Base-by-base conservation (phyloP, 2,329 filamentous ascomycete genomes). In the Teratosphaeria destructans region DNA sequence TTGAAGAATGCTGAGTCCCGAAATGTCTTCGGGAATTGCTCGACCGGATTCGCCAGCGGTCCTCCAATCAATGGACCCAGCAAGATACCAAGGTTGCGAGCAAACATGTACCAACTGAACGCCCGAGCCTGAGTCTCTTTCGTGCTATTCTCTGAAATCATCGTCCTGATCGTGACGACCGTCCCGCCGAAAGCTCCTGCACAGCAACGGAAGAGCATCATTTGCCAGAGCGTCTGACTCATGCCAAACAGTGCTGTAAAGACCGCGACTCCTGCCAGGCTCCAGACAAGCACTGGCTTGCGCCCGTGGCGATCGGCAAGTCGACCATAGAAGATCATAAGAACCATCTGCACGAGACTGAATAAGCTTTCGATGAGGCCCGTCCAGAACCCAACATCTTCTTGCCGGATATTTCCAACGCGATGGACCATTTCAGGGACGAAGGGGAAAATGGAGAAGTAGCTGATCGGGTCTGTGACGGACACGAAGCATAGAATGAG, bases 381-480 rank as follows among this genome's bases (percentile, higher is more conserved):
- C 60, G 80, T 84, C 76, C 90, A 93, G 75, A 92, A 93, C 1
- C 89, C 89, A 3, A 90, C 84, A 70, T 90, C 85, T n/a, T 80
- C 75, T 53, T 82, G 76, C 1, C 78, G 71, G 2, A 93, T 73
- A 11, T 78, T 68, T 10, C 87, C 88, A 60, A 85, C 86, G 59
- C 82, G 78, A 71, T 82, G 77, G 43, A 89, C 84, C 89, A 93
- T 93, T 68, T 86, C 78, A 67, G 85, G 89, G 73, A 94, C 82
- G 74, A 88, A 93, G 0, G 89, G 87, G 67, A 93, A 88, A 71
- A 93, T 90, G 70, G 81, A 84, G 76, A 92, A 93, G 76, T 90
- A 93, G n/a, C 88, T 87, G 49, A 92, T 81, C 0, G 89, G 88
- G 68, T 93, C 89, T 53, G 89, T 78, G 29, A 89, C 70, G 5